These are phyloP conservation scores for Syzygium oleosum DNA, from an alignment of 345 rosid genomes.

Conservation along the genomic window DNA sequence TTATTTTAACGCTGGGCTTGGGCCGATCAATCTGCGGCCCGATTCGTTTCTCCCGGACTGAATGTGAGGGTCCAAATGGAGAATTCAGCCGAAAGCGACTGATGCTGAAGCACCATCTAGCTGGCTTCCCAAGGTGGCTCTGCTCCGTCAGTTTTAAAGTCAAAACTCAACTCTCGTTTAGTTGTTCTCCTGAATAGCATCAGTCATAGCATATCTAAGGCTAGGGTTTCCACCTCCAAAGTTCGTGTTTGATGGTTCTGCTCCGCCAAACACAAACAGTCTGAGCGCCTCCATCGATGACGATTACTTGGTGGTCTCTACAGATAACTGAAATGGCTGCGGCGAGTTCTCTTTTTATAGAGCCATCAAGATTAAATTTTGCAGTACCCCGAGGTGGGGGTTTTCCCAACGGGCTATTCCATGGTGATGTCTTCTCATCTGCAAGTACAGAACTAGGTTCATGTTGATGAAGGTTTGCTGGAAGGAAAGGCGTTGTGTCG, in stretches of 20 bases:
- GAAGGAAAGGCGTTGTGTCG: background rate
- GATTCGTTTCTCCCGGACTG: background rate
- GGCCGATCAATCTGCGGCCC: background rate
- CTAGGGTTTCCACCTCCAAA: background rate
- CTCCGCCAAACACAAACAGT: background rate
- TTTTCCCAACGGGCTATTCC: background rate
- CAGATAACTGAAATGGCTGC: background rate
- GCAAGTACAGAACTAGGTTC: background rate
- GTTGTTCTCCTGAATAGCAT: background rate
- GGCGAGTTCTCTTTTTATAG: background rate
- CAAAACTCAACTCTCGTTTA: background rate
- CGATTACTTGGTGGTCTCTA: background rate
- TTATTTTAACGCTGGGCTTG: background rate
- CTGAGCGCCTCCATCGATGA: background rate
- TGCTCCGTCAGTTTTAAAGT: background rate
- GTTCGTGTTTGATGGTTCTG: background rate
- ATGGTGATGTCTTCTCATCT: background rate
- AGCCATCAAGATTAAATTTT: background rate
- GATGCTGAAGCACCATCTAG: background rate
- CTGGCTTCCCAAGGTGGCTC: background rate
- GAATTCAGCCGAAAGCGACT: background rate
- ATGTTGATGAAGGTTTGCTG: background rate
- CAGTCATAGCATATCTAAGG: background rate
- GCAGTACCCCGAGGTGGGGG: background rate
- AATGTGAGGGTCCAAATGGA: background rate